Evolutionary conservation across 225 moss, liverwort and hornwort species (phyloP), one percentile per base, ranked within the genome.

Genomic region (Climacium dendroides): DNA sequence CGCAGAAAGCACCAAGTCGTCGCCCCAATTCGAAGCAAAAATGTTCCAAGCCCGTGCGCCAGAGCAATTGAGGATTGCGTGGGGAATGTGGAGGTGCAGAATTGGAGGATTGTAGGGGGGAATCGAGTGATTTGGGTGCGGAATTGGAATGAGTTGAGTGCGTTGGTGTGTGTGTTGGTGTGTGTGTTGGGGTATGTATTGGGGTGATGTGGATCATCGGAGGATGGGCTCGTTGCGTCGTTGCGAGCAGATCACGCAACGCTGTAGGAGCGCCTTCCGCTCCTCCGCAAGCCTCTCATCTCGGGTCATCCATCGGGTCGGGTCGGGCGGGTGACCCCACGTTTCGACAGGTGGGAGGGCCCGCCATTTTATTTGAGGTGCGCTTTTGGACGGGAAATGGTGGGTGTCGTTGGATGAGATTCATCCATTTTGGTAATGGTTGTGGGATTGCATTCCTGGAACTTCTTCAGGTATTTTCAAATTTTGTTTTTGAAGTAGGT

Each of bases 221-320:
- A 57, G 67, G 70, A 34, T 79, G 79, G 58, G 59, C 52, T 62
- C 60, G 45, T 64, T 32, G 60, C 50, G 72, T 53, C 59, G 41
- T 63, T 32, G 78, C 48, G 41, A 89, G 24, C 85, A 87, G 91
- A 91, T 91, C 89, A 91, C 78, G 89, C 87, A 84, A 70, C 91
- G 62, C 76, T 91, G 84, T 64, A 81, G 81, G 81, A 87, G 85
- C 85, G 87, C 91, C 91, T 89, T 87, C 89, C 87, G 84, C 91
- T 91, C 82, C 84, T 89, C 75, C 80, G 81, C 73, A n/a, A 82
- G 73, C 82, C 87, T 87, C 87, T 87, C 81, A 84, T 84, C 84
- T 84, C 81, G 29, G 65, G 59, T 61, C 75, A 18, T 58, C 57
- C 75, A 67, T 9, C 80, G 61, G 55, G 63, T 19, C 52, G 43